Evolutionary conservation across 148 eudicot species (phyloP).

Genomic region (Rheum nobile): DNA sequence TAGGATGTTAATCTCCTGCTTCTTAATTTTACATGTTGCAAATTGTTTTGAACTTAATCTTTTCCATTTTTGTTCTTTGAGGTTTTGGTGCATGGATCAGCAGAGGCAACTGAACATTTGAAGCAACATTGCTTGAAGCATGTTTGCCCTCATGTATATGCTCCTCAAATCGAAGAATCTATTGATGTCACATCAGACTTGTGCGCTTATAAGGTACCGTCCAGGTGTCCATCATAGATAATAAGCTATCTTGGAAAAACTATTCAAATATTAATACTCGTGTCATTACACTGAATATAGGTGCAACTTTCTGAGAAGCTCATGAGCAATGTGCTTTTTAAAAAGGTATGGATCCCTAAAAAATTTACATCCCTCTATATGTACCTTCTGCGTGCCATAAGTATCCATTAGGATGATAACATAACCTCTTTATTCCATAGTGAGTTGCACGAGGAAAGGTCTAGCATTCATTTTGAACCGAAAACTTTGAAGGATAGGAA

Average conservation of each 20-base stretch:
- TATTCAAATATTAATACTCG: not conserved
- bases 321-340: slow-evolving; percentile 89
- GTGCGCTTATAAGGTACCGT: slow-evolving; percentile 86
- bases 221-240: not conserved
- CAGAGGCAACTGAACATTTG: slow-evolving; percentile 98
- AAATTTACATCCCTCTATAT: not conserved
- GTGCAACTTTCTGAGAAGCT: slow-evolving; percentile 95
- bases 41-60: not conserved
- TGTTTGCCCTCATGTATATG: slow-evolving; percentile 95
- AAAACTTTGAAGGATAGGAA: not conserved
- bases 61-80: slow-evolving; percentile 14
- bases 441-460: not conserved
- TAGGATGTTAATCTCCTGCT: not conserved
- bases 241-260: not conserved
- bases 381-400: not conserved
- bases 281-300: slow-evolving; percentile 19
- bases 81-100: slow-evolving; percentile 99
- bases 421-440: not conserved
- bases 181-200: slow-evolving; percentile 98
- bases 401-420: not conserved
- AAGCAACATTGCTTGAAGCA: slow-evolving; percentile 81
- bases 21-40: not conserved
- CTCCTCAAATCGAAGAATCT: slow-evolving; percentile 89
- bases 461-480: not conserved
- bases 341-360: slow-evolving; percentile 48